Conservation (phyloP, 2,329 filamentous ascomycete species). For the Fusarium nanum region DNA sequence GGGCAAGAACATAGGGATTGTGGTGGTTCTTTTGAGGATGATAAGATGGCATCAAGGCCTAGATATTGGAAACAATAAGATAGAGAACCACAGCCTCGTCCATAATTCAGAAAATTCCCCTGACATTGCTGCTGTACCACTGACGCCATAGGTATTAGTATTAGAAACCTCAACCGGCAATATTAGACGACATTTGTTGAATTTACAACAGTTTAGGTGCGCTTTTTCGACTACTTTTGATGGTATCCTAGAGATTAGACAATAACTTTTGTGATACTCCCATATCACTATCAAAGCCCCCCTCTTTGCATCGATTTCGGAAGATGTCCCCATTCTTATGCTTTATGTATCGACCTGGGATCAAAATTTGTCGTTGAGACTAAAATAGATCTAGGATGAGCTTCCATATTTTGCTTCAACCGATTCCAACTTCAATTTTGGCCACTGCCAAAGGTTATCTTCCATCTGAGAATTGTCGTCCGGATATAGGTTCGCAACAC, state of each 20-base stretch:
- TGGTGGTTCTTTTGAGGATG: background rate
- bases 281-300: too few relatives aligned
- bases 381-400: too few relatives aligned
- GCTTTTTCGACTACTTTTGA: background rate
- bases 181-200: too few relatives aligned
- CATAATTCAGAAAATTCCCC: background rate
- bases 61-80: background rate
- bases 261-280: background rate
- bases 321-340: too few relatives aligned
- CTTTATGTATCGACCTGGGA: too few relatives aligned
- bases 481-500: background rate
- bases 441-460: slow-evolving; percentile 7
- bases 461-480: background rate
- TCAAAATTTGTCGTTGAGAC: too few relatives aligned
- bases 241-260: accelerated
- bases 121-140: background rate
- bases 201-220: background rate
- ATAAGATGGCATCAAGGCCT: background rate
- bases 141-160: background rate
- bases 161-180: too few relatives aligned
- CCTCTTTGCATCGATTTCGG: too few relatives aligned
- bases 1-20: too few relatives aligned
- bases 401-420: background rate
- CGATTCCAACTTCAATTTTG: background rate
- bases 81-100: background rate